phyloP scores from a whole-genome alignment of 768 basidiomycete species.

The Clitopilus passeckerianus region DNA sequence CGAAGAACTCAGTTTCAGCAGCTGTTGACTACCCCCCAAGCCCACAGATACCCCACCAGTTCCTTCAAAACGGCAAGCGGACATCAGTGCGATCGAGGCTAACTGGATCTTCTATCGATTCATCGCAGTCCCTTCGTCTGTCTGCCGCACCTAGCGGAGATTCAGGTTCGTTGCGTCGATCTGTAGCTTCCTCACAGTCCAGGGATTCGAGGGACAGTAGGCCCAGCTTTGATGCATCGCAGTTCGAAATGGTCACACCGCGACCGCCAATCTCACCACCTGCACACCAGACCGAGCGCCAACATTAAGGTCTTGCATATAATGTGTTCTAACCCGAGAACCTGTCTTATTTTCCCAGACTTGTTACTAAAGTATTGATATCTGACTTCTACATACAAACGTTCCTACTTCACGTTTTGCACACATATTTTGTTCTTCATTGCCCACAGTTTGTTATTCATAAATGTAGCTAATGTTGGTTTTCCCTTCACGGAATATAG shows the following conservation, averaged over 20 bases:
- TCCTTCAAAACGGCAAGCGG: slow-evolving; percentile 22
- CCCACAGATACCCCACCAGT: slow-evolving; percentile 55
- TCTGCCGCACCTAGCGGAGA: slow-evolving; percentile 15
- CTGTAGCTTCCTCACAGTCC: slow-evolving; percentile 40
- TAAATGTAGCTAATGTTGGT: neutral
- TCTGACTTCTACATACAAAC: neutral
- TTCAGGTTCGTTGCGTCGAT: slow-evolving; percentile 28
- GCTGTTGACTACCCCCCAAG: slow-evolving; percentile 55
- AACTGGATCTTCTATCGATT: slow-evolving; percentile 29
- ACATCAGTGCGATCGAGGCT: slow-evolving; percentile 26
- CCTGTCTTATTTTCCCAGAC: neutral
- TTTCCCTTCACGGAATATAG: neutral
- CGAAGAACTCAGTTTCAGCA: neutral
- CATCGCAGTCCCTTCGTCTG: slow-evolving; percentile 21
- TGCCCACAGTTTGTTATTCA: neutral
- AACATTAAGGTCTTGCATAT: neutral
- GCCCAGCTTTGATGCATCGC: slow-evolving; percentile 57
- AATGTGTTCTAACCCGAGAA: neutral
- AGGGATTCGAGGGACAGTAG: slow-evolving; percentile 35
- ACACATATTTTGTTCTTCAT: neutral
- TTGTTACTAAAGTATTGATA: neutral
- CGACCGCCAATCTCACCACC: slow-evolving; percentile 18
- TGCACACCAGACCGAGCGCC: neutral
- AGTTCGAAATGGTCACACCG: slow-evolving; percentile 63
- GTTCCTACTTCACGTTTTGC: neutral